phyloP scores from a whole-genome alignment of 768 basidiomycete genomes.

The Russula sp. region DNA sequence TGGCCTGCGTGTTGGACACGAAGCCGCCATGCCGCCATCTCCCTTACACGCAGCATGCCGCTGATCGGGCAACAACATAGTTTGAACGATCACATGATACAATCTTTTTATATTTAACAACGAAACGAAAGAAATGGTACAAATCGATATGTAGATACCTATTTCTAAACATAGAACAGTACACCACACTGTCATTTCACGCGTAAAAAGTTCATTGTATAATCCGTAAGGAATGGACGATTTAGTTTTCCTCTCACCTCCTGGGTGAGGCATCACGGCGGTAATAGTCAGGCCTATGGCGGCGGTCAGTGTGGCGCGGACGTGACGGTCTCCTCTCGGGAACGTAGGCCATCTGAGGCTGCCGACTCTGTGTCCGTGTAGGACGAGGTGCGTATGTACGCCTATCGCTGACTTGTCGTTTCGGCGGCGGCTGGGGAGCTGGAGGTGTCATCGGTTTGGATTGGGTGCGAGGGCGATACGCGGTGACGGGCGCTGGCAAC shows the following conservation, averaged over 20 bases:
- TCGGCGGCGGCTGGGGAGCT: slow-evolving; percentile 1
- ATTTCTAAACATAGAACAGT: slow-evolving; percentile 1
- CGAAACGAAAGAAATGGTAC: neutral
- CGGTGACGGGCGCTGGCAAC: slow-evolving; percentile 39
- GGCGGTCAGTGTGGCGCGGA: slow-evolving; percentile 25
- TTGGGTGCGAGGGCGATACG: slow-evolving; percentile 25
- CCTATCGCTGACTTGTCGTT: slow-evolving; percentile 19
- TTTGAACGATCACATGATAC: slow-evolving; percentile 15
- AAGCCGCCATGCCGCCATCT: slow-evolving; percentile 1
- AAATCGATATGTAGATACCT: slow-evolving; percentile 4
- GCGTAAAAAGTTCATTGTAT: neutral
- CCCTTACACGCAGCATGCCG: neutral
- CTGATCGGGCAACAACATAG: neutral
- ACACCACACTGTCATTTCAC: slow-evolving; percentile 5
- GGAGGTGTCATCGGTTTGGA: slow-evolving; percentile 1
- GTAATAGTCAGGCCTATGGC: slow-evolving; percentile 27
- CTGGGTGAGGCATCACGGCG: slow-evolving; percentile 32
- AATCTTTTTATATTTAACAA: neutral
- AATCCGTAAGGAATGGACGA: neutral
- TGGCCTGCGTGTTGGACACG: slow-evolving; percentile 8
- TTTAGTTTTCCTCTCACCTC: slow-evolving; percentile 27
- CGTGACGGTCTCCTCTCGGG: slow-evolving; percentile 12
- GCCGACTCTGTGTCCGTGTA: slow-evolving; percentile 9
- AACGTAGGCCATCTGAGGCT: slow-evolving; percentile 21
- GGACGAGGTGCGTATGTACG: slow-evolving; percentile 7